Conservation (phyloP, 108 stramenopile species). For the Cyclotella choctawhatcheeana region DNA sequence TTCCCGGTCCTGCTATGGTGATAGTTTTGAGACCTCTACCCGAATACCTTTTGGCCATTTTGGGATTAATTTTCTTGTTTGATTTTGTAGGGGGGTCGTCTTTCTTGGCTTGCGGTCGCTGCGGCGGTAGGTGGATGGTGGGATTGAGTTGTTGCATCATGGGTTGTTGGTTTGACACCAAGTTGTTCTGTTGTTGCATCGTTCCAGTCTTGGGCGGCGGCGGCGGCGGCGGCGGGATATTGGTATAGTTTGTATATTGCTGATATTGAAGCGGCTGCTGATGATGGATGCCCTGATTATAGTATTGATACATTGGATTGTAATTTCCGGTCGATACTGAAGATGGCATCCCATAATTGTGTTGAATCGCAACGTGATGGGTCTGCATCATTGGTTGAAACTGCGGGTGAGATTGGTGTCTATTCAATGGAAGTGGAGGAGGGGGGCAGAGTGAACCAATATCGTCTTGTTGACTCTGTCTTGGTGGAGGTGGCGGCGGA, state of each 20-base stretch:
- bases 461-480: not conserved
- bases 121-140: not conserved
- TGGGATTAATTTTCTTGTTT: constrained; percentile 38
- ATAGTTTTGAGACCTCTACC: constrained; percentile 85
- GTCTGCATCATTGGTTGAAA: constrained; percentile 8
- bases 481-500: constrained; percentile 34
- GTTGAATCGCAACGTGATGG: constrained; percentile 1
- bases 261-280: too few relatives aligned
- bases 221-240: constrained; percentile 26
- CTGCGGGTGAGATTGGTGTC: not conserved
- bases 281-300: not conserved
- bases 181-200: constrained; percentile 6
- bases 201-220: constrained; percentile 12
- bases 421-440: not conserved
- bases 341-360: constrained; percentile 7
- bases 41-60: constrained; percentile 63
- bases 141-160: too few relatives aligned
- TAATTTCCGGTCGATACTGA: not conserved
- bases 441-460: constrained; percentile 19
- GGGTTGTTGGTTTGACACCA: too few relatives aligned
- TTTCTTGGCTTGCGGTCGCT: not conserved
- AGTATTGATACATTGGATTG: constrained; percentile 6
- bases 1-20: constrained; percentile 77
- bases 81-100: not conserved
- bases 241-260: too few relatives aligned